Percentiles rank a stretch among this genome's conserved stretches.
phyloP scores from a whole-genome alignment of 225 moss, liverwort and hornwort species.

The Thuidium tamariscinum region DNA sequence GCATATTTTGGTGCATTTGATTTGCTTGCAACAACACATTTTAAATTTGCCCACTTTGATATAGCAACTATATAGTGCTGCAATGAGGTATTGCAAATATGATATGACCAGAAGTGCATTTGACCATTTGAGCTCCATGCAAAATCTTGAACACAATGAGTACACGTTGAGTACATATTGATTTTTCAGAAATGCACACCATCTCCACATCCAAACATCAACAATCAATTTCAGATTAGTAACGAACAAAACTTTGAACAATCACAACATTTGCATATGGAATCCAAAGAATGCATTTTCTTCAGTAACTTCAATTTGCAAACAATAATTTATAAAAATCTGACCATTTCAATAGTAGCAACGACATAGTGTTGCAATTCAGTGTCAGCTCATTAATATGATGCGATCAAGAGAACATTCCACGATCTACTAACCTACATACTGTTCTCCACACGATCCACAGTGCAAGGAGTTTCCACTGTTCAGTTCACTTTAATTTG shows the following conservation, averaged over 20 bases:
- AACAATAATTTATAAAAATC: neutral
- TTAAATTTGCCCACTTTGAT: neutral
- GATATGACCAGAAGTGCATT: neutral
- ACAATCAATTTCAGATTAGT: neutral
- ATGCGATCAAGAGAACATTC: neutral
- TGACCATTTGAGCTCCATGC: no score
- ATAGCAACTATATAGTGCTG: neutral
- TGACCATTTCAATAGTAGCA: neutral
- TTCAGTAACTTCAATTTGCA: no score
- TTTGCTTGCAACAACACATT: neutral
- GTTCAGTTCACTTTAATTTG: neutral
- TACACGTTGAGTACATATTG: no score
- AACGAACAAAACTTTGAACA: neutral
- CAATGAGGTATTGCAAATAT: neutral
- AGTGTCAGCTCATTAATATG: neutral
- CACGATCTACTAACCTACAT: neutral
- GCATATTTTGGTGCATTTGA: neutral
- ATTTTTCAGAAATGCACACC: neutral
- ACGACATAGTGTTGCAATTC: neutral
- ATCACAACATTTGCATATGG: neutral
- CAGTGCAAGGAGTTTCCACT: neutral
- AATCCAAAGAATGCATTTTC: neutral
- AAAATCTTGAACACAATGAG: no score
- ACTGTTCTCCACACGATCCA: neutral
- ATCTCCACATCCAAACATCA: neutral